A percentile compares a stretch with the other conserved stretches of the same genome.
These are phyloP conservation scores for Leishmania turanica DNA, from an alignment of 208 protist species.

Conservation along the genomic window DNA sequence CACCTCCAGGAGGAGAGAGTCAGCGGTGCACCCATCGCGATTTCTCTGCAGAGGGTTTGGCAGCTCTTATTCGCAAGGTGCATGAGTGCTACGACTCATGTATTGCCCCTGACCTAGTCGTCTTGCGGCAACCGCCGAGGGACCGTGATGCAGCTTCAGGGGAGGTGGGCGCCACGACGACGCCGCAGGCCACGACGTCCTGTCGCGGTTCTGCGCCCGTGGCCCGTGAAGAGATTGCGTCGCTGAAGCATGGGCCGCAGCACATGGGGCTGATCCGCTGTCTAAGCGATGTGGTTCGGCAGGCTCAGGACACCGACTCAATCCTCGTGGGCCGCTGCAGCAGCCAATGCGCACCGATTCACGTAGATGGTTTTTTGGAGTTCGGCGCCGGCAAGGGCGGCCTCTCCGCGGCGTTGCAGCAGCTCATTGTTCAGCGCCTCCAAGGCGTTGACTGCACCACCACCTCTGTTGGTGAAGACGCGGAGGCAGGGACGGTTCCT, in stretches of 20 bases:
- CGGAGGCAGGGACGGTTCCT: background rate
- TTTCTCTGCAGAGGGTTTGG: constrained; percentile 16
- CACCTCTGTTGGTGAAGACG: background rate
- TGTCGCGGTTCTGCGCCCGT: background rate
- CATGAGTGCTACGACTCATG: constrained; percentile 23
- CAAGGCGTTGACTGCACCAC: background rate
- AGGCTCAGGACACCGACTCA: constrained; percentile 6
- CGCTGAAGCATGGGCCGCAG: constrained; percentile 70
- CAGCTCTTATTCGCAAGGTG: constrained; percentile 28
- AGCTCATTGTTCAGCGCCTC: constrained; percentile 30
- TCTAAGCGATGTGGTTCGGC: constrained; percentile 36
- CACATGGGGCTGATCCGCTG: constrained; percentile 60
- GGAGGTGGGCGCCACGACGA: background rate
- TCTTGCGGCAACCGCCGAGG: constrained; percentile 1
- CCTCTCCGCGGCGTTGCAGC: constrained; percentile 66
- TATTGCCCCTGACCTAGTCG: constrained; percentile 27
- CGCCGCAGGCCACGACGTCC: background rate
- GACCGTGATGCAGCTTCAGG: background rate
- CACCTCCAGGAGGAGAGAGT: background rate
- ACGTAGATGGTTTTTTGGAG: constrained; percentile 62
- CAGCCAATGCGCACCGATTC: background rate
- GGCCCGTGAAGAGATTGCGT: constrained; percentile 13
- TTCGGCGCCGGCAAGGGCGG: constrained; percentile 81
- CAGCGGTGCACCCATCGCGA: constrained; percentile 29
- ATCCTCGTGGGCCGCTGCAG: constrained; percentile 4